Evolutionary conservation across 2,329 filamentous ascomycete genomes (phyloP), one percentile per base, ranked within the genome.

Genomic region (Aureobasidium sp.): DNA sequence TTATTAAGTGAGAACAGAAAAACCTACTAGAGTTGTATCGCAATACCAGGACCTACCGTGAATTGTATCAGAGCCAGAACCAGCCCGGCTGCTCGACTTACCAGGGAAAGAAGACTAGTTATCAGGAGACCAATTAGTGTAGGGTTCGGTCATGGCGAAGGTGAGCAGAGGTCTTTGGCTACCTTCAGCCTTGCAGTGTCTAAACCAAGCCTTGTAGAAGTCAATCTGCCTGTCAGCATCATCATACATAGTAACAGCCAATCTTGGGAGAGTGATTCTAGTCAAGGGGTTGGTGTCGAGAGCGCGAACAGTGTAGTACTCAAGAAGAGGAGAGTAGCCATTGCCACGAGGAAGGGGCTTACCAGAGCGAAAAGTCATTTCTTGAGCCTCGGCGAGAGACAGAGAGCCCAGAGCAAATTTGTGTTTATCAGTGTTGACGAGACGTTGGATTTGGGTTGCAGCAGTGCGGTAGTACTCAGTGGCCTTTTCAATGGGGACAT

Each of bases 131-230:
- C 54, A 57, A 11, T 6, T 8, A 35, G 54, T 31, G 17, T 35
- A n/a, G 2, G 54, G 54, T 8, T 57, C 54, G 29, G 5, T 29
- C 21, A 57, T 19, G 2, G 42, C 8, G 10, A 46, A 38, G 15
- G 17, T 46, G 19, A 57, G 31, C 8, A 27, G 27, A 15, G 42
- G 29, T 11, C 54, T 13, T 21, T 45, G 54, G 29, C 7, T 27
- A 21, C 21, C 9, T 5, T 37, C 31, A 27, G 31, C 25, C 19
- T 38, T 57, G 33, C 54, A 57, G 2, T 57, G 10, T 17, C 19
- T 15, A 15, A 60, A 43, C 57, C 57, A 60, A 42, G 46, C 47
- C 47, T 43, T 42, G 38, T 60, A 60, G 17, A 53, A 45, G 7
- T 27, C n/a, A 4, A 53, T 60, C 27, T 53, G 46, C 23, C 23